Evolutionary conservation across 1,139 yeast species (phyloP).

Genomic region (Diutina catenulata): DNA sequence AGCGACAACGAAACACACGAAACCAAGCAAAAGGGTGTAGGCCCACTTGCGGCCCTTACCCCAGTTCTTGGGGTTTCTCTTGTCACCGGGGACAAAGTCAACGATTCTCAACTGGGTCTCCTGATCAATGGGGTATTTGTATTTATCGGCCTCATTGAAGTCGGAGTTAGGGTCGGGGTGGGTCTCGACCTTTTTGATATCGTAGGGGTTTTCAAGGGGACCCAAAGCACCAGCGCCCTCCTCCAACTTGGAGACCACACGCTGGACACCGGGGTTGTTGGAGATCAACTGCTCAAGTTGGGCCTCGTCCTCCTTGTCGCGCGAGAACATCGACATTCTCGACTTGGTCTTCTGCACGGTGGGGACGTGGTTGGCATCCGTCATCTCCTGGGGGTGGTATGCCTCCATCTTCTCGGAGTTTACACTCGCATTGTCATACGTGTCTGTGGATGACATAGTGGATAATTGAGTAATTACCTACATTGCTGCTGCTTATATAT

Average conservation of each 20-base stretch:
- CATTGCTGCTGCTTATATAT: no score
- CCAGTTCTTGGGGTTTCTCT: constrained; percentile 48
- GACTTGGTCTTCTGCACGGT: neutral
- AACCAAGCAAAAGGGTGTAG: constrained; percentile 38
- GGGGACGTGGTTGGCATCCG: neutral
- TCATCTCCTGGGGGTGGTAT: neutral
- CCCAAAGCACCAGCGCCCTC: constrained; percentile 33
- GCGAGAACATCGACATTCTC: constrained; percentile 3
- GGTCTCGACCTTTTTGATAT: constrained; percentile 24
- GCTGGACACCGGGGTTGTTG: constrained; percentile 4
- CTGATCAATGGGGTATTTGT: constrained; percentile 47
- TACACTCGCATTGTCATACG: constrained; percentile 1
- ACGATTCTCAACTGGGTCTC: constrained; percentile 50
- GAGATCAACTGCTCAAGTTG: constrained; percentile 1
- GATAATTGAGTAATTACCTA: no score
- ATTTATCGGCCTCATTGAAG: constrained; percentile 39
- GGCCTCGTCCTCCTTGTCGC: constrained; percentile 1
- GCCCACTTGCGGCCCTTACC: constrained; percentile 38
- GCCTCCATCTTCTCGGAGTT: constrained; percentile 4
- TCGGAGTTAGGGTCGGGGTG: constrained; percentile 25
- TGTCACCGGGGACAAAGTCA: constrained; percentile 42
- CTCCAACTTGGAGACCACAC: constrained; percentile 1
- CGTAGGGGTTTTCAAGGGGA: constrained; percentile 43
- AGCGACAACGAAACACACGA: constrained; percentile 47
- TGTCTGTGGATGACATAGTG: constrained; percentile 4